Evolutionary conservation across 2,329 filamentous ascomycete genomes (phyloP).

Genomic region (Pseudohalonectria lignicola): DNA sequence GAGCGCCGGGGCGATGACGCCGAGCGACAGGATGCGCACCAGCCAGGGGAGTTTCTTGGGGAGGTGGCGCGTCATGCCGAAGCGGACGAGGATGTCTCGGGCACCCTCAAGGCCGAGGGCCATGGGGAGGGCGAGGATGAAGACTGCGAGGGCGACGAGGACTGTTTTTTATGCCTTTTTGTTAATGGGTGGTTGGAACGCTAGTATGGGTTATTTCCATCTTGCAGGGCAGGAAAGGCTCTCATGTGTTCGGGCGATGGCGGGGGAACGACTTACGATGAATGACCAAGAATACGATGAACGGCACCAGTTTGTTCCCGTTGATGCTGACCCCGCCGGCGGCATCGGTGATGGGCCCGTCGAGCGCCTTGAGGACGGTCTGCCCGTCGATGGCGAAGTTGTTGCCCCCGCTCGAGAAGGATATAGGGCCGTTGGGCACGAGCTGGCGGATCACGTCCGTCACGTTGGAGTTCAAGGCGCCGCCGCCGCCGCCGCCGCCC

Average conservation of each 20-base stretch:
- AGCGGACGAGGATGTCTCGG: conserved; percentile 13
- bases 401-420: conserved; percentile 14
- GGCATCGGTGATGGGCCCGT: conserved; percentile 6
- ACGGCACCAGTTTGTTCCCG: conserved; percentile 9
- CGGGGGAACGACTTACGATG: conserved; percentile 17
- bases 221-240: no score
- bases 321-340: conserved; percentile 9
- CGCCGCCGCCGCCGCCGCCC: not conserved
- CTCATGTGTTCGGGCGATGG: no score
- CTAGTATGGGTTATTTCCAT: no score
- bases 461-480: conserved; percentile 1
- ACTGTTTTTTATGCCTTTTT: conserved; percentile 10
- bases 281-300: conserved; percentile 12
- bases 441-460: conserved; percentile 10
- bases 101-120: conserved; percentile 15
- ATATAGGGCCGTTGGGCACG: conserved; percentile 14
- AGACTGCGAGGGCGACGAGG: conserved; percentile 12
- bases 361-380: conserved; percentile 10
- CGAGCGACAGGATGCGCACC: conserved; percentile 15
- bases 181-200: no score
- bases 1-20: conserved; percentile 13
- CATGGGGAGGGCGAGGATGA: conserved; percentile 15
- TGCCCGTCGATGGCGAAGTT: conserved; percentile 15
- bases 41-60: conserved; percentile 10
- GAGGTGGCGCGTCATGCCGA: conserved; percentile 7